Percentiles rank a stretch among this genome's conserved stretches.
phyloP scores from a whole-genome alignment of 345 rosid genomes.

The Ceriops tagal region DNA sequence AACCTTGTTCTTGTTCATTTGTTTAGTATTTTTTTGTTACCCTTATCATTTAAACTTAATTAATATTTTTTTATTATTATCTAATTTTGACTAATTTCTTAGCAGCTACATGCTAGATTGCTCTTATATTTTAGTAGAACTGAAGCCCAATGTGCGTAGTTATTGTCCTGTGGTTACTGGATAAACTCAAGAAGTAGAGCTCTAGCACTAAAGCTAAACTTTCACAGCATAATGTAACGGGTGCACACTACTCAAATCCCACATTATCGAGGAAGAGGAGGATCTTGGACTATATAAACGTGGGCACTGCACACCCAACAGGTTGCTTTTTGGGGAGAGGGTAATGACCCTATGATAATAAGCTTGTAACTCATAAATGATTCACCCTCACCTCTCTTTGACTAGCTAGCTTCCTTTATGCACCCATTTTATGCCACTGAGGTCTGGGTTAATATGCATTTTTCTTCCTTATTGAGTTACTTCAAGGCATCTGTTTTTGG shows the following conservation, averaged over 20 bases:
- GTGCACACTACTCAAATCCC: no score
- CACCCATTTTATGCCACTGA: slow-evolving; percentile 27
- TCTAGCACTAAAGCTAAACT: slow-evolving; percentile 13
- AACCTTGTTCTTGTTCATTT: no score
- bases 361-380: slow-evolving; percentile 10
- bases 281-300: no score
- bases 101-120: neutral
- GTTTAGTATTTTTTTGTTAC: no score
- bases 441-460: neutral
- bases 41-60: no score
- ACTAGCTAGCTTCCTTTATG: neutral
- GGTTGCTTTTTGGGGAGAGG: slow-evolving; percentile 32
- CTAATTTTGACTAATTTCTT: no score
- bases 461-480: no score
- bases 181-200: slow-evolving; percentile 78
- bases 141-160: slow-evolving; percentile 9
- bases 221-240: no score
- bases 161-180: slow-evolving; percentile 50
- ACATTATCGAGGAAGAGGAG: no score
- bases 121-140: neutral
- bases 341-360: slow-evolving; percentile 54
- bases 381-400: neutral
- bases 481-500: no score
- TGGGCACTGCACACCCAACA: no score
- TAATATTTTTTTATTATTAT: no score